Evolutionary conservation across 2,329 filamentous ascomycete species (phyloP).

Genomic region (Fusarium poae): DNA sequence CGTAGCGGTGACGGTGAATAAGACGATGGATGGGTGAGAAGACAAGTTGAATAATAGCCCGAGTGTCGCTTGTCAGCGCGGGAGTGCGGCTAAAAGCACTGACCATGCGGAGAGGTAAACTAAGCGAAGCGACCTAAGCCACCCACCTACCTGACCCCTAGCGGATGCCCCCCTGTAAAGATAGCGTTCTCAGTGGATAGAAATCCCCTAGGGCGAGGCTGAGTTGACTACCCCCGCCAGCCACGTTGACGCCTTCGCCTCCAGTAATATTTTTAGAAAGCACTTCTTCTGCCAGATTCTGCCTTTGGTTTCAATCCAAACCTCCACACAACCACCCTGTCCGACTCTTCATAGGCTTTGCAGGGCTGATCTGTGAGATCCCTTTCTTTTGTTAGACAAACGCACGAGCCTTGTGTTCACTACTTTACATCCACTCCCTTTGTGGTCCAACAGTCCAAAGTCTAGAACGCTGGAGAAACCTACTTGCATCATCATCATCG

Average conservation of each 20-base stretch:
- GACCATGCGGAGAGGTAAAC: constrained; percentile 23
- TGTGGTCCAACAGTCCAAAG: constrained; percentile 14
- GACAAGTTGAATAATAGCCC: constrained; percentile 3
- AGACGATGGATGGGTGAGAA: constrained; percentile 8
- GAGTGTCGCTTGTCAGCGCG: constrained; percentile 38
- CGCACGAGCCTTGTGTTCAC: constrained; percentile 42
- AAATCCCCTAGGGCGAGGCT: constrained; percentile 41
- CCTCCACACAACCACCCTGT: constrained; percentile 34
- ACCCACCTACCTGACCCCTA: constrained; percentile 15
- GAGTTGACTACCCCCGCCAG: constrained; percentile 35
- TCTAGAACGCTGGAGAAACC: constrained; percentile 18
- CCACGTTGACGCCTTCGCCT: constrained; percentile 38
- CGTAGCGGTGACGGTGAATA: constrained; percentile 22
- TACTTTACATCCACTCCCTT: constrained; percentile 21
- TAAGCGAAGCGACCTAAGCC: constrained; percentile 26
- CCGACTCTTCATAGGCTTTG: constrained; percentile 30
- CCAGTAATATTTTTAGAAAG: constrained; percentile 45
- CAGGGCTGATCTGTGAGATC: constrained; percentile 20
- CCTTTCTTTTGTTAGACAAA: constrained; percentile 3
- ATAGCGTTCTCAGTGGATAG: constrained; percentile 34
- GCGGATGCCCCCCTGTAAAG: constrained; percentile 19
- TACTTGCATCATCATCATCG: constrained; percentile 10
- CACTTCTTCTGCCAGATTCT: constrained; percentile 33
- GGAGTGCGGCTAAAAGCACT: constrained; percentile 41
- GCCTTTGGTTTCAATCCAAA: constrained; percentile 30